These are phyloP conservation scores for Pseudognaphalium luteoalbum DNA, from an alignment of 129 eudicot genomes.

Conservation along the genomic window DNA sequence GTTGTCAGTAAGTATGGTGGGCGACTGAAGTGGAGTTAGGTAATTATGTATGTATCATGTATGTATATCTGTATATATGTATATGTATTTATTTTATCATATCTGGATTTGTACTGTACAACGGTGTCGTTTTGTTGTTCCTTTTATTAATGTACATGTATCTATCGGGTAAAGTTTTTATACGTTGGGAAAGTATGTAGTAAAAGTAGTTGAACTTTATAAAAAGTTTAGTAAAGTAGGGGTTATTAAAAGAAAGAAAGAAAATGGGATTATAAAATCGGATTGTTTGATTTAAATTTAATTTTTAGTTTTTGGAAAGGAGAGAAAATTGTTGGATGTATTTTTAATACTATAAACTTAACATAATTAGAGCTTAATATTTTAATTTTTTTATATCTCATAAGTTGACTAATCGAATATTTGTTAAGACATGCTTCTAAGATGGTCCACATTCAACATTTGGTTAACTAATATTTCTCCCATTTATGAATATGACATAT, in stretches of 20 bases:
- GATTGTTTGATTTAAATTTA: no score
- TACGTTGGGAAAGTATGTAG: background rate
- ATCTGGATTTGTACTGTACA: background rate
- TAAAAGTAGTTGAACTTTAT: no score
- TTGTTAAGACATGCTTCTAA: background rate
- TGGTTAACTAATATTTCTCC: background rate
- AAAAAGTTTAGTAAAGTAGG: background rate
- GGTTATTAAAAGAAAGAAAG: background rate
- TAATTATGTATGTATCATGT: background rate
- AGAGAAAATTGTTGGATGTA: no score
- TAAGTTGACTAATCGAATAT: background rate
- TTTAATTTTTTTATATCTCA: no score
- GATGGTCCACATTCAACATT: background rate
- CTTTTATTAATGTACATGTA: background rate
- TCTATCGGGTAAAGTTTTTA: background rate
- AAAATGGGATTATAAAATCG: background rate
- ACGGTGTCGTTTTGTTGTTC: background rate
- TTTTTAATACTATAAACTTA: no score
- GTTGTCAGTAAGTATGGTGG: slow-evolving; percentile 34
- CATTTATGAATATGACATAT: no score
- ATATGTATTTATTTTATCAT: no score
- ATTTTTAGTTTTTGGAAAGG: no score
- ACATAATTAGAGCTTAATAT: no score
- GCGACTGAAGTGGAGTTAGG: slow-evolving; percentile 42
- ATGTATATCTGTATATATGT: background rate